Conservation (phyloP, 768 basidiomycete species). For the Psilocybe sp. region DNA sequence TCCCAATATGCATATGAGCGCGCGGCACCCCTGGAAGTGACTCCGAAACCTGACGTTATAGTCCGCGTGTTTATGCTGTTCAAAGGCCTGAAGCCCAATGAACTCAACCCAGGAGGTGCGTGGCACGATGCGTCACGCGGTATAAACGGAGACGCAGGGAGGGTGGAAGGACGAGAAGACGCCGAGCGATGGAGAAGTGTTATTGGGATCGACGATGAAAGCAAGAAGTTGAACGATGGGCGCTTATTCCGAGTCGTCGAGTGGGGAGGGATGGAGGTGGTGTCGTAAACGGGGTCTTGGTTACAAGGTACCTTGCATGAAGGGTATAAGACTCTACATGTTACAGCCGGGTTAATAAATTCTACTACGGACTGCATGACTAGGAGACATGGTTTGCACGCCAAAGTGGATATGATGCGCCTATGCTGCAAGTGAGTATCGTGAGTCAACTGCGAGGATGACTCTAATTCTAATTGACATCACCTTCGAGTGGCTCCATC, state of each 20-base stretch:
- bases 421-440: no score
- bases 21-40: background rate
- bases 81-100: background rate
- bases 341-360: no score
- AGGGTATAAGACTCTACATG: no score
- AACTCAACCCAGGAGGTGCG: background rate
- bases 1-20: background rate
- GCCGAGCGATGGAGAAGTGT: background rate
- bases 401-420: no score
- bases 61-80: slow-evolving; percentile 1
- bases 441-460: no score
- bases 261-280: slow-evolving; percentile 7
- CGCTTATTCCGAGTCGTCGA: slow-evolving; percentile 5
- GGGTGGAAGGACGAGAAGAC: background rate
- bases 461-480: no score
- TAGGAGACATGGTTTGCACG: no score
- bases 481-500: no score
- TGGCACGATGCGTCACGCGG: no score
- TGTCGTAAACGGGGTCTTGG: background rate
- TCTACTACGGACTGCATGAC: no score
- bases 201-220: background rate
- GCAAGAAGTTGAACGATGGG: background rate
- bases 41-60: slow-evolving; percentile 1
- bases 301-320: no score
- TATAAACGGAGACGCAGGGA: background rate